Base-by-base conservation (phyloP, 306 rosid genomes). In the Abrus precatorius region DNA sequence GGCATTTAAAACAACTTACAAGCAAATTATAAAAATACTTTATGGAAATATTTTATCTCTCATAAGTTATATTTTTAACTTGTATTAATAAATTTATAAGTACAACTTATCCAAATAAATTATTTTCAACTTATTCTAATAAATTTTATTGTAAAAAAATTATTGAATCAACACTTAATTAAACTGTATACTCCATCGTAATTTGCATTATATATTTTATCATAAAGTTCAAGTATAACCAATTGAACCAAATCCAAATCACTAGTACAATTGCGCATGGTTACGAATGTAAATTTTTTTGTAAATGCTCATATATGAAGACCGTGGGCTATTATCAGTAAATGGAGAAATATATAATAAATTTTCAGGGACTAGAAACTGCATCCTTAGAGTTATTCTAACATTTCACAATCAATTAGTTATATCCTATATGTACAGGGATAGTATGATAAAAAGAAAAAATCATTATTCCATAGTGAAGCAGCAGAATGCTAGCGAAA, bases 401-500 rank as follows among this genome's bases (percentile, higher is more conserved):
- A 29, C 73, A 85, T 50, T 49, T 65, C 59, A 71, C 64, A 65
- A 76, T 62, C 75, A 71, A 9, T 76, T 72, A 66, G 59, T 7
- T 33, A 69, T 76, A 77, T 70, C 54, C 54, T 66, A 67, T 44
- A 67, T 67, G 79, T 76, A 80, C 85, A 85, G 5, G 74, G 57
- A 43, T 64, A 77, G 59, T 30, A 77, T 20, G 11, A 54, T 1
- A 43, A 67, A 9, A 56, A 52, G 12, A 30, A 29, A 43, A 0
- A 41, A 63, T 70, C 50, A 68, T 40, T 54, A 68, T 56, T 61
- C 60, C 74, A 70, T 45, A 56, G 60, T 77, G 41, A 54, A 66
- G 69, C 64, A 29, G 73, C 80, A 75, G 75, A 69, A 70, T 71
- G 74, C 82, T 73, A 8, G 83, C 49, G 13, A 33, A 71, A 80